Conservation (phyloP, 495 filamentous ascomycete species). For the Tuber umbilicatum region DNA sequence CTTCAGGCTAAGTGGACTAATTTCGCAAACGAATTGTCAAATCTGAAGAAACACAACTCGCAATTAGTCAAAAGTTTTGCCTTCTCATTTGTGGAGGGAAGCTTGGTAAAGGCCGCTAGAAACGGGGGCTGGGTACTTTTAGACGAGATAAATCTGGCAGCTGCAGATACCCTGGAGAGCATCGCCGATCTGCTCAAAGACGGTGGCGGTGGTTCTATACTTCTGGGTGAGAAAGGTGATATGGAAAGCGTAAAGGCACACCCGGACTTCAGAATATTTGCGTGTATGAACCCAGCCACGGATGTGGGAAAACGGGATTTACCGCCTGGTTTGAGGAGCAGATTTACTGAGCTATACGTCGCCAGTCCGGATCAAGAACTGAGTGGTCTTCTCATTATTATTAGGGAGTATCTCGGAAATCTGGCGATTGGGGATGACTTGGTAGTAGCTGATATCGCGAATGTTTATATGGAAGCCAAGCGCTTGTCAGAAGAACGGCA, state of each 20-base stretch:
- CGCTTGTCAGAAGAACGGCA: constrained; percentile 68
- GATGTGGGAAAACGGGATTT: constrained; percentile 94
- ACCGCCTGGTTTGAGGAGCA: constrained; percentile 70
- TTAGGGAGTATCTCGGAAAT: constrained; percentile 74
- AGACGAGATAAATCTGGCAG: constrained; percentile 95
- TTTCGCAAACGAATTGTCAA: constrained; percentile 67
- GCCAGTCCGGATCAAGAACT: constrained; percentile 76
- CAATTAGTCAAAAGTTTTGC: constrained; percentile 76
- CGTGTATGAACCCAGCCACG: constrained; percentile 97
- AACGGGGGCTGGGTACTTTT: constrained; percentile 98
- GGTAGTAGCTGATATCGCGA: constrained; percentile 67
- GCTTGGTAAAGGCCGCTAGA: constrained; percentile 80
- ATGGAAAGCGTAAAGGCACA: constrained; percentile 83
- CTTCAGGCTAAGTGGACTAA: constrained; percentile 70
- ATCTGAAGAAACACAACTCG: constrained; percentile 73
- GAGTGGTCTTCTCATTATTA: constrained; percentile 74
- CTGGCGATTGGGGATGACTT: constrained; percentile 58
- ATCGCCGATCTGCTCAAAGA: constrained; percentile 78
- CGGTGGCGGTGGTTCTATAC: constrained; percentile 64
- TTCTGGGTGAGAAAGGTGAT: constrained; percentile 86
- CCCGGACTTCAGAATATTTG: constrained; percentile 90
- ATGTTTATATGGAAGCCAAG: constrained; percentile 81
- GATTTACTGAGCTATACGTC: constrained; percentile 93
- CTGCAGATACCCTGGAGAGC: constrained; percentile 87
- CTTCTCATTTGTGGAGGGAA: constrained; percentile 92